Base-by-base conservation (phyloP, 2,329 filamentous ascomycete species). In the Ophiostoma perfectum region DNA sequence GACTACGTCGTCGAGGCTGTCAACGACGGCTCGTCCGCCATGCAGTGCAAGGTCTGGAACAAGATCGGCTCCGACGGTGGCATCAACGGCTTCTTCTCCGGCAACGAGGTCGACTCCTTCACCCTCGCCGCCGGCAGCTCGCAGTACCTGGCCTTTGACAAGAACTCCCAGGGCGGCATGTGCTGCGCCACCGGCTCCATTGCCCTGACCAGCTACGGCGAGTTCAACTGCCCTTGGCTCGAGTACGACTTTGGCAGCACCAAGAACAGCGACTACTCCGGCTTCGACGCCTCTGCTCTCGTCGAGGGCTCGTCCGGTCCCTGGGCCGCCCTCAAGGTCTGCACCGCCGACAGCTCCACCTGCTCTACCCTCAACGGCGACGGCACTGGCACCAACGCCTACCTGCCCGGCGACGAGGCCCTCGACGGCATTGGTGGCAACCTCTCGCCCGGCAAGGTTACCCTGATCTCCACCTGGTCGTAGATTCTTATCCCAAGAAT, bases 221-320 rank as follows among this genome's bases (percentile, higher is more conserved):
- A 81, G 74, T 81, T 76, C 69, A 78, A 78, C 66, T 76, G 77
- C 71, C 79, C 79, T 68, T 85, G 83, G 83, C 72, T 79, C 74
- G 83, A 85, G 78, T 81, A 80, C 67, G 83, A 85, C 76, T 79
- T 80, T 64, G 80, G 71, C 70, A 81, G 79, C 77, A 47, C 70
- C 0, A 75, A 75, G 76, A 85, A 85, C 79, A 67, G 72, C n/a
- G 76, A 74, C 68, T 83, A 80, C 80, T 83, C 80, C 3, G 83
- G 83, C 55, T 81, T 80, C 69, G 83, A 85, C 68, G 82, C 80
- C 71, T 84, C 82, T 4, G 79, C 78, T 69, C 78, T 85, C 9
- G 81, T 83, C 58, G 76, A 82, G 42, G 77, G 79, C 72, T 70
- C 73, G 41, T 70, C 72, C 66, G 72, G 83, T 71, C 78, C 76